Conservation (phyloP, 768 basidiomycete genomes). For the Pleurotus ostreatus region DNA sequence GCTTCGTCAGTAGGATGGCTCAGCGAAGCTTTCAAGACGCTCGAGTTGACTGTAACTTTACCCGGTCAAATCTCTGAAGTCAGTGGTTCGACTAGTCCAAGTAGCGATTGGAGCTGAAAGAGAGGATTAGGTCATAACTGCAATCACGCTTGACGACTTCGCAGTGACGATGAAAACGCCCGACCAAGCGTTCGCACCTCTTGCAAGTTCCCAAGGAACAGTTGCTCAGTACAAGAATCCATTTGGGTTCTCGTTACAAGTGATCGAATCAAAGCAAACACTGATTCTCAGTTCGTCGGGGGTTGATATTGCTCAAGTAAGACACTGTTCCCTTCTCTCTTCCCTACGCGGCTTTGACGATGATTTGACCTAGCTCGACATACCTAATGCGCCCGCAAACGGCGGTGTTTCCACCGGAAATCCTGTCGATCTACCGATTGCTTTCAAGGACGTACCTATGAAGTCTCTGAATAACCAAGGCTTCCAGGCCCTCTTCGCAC, state of each 20-base stretch:
- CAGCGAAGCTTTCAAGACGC: slow-evolving; percentile 64
- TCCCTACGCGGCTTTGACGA: not conserved
- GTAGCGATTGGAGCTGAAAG: slow-evolving; percentile 3
- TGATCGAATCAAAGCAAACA: slow-evolving; percentile 49
- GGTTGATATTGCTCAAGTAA: slow-evolving; percentile 49
- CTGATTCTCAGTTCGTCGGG: slow-evolving; percentile 48
- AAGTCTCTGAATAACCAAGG: slow-evolving; percentile 49
- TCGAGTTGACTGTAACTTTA: slow-evolving; percentile 56
- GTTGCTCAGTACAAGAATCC: slow-evolving; percentile 66
- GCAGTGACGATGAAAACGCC: slow-evolving; percentile 46
- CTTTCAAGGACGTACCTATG: slow-evolving; percentile 54
- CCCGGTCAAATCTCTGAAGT: slow-evolving; percentile 57
- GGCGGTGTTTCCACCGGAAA: slow-evolving; percentile 73
- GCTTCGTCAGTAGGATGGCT: slow-evolving; percentile 62
- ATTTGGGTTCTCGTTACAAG: slow-evolving; percentile 72
- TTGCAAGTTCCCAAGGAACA: slow-evolving; percentile 52
- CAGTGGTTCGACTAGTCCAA: slow-evolving; percentile 11
- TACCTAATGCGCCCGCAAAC: slow-evolving; percentile 43
- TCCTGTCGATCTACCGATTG: slow-evolving; percentile 52
- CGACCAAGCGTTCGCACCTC: slow-evolving; percentile 54
- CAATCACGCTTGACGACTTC: slow-evolving; percentile 57
- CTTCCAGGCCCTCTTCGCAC: slow-evolving; percentile 55
- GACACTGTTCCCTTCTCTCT: slow-evolving; percentile 8
- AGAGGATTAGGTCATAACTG: slow-evolving; percentile 49
- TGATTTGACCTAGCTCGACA: slow-evolving; percentile 33